Evolutionary conservation across 257 asterid genomes (phyloP), one percentile per base, ranked within the genome.

Genomic region (Capsicum baccatum): DNA sequence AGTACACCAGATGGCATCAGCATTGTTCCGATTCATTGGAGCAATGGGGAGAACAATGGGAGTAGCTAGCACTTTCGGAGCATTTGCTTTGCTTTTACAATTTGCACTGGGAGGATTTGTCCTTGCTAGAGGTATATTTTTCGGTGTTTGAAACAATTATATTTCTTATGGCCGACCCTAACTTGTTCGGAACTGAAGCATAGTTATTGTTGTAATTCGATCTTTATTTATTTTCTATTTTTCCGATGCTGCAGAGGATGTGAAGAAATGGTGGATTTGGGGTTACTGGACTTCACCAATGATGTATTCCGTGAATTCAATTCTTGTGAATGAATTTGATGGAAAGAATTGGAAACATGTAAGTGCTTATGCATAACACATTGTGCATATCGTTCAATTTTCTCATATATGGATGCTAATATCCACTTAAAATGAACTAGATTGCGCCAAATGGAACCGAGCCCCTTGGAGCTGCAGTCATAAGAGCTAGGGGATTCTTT

Each of bases 261-360:
- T 93, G 17, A 91, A 91, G 88, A 59, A 84, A 6, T 93, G 97
- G 97, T 93, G 97, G 96, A 9, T 93, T 13, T 93, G 97, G 97
- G 95, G 94, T 35, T 93, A 91, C 88, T 93, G 91, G 90, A 57
- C 92, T 59, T 93, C 96, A 16, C 97, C 97, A 0, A 13, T 93
- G 90, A 93, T 93, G 97, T 93, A 93, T 55, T 90, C 92, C 42
- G 93, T 91, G 84, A 93, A 92, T 79, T 94, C 93, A 73, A 92
- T 93, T 80, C 88, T 92, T 33, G 94, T 83, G 8, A 93, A 93
- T 71, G 97, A 93, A 85, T 93, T 92, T 88, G 86, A 85, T 0
- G 93, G 91, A 55, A 90, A 91, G 54, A 93, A 95, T 42, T 92
- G 97, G 97, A 87, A 89, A 83, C 88, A 10, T 52, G 94, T 91